Evolutionary conservation across 257 asterid species (phyloP).

Genomic region (Nicotiana obtusifolia): DNA sequence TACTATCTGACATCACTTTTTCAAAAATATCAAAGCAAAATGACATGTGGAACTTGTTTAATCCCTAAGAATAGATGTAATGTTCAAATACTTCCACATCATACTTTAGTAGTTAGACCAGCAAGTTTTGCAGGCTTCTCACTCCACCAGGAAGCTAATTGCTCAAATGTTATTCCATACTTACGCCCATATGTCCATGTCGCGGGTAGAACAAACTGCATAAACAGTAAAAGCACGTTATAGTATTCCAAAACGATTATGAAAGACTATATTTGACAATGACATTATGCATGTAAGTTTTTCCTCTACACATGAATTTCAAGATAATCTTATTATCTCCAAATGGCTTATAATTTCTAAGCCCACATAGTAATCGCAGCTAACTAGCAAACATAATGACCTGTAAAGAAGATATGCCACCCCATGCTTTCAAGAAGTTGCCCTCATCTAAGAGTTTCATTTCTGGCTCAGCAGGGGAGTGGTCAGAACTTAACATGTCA

Average conservation of each 20-base stretch:
- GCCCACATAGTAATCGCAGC: constrained; percentile 1
- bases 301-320: background rate
- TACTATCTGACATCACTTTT: background rate
- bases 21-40: background rate
- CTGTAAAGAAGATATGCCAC: constrained; percentile 95
- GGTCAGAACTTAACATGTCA: constrained; percentile 95
- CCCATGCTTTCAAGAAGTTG: constrained; percentile 92
- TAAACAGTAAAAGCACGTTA: background rate
- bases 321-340: background rate
- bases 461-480: constrained; percentile 84
- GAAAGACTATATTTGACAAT: background rate
- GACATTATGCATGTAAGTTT: too few relatives aligned
- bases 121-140: constrained; percentile 96
- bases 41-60: background rate
- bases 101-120: constrained; percentile 64
- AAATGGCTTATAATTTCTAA: background rate
- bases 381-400: constrained; percentile 23
- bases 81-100: background rate
- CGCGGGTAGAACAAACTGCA: constrained; percentile 89
- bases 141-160: constrained; percentile 90
- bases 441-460: constrained; percentile 79
- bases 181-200: constrained; percentile 82
- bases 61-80: background rate
- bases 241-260: background rate
- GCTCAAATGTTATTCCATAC: constrained; percentile 53